Base-by-base conservation (phyloP, 2,329 filamentous ascomycete genomes). In the Talaromyces sp. region DNA sequence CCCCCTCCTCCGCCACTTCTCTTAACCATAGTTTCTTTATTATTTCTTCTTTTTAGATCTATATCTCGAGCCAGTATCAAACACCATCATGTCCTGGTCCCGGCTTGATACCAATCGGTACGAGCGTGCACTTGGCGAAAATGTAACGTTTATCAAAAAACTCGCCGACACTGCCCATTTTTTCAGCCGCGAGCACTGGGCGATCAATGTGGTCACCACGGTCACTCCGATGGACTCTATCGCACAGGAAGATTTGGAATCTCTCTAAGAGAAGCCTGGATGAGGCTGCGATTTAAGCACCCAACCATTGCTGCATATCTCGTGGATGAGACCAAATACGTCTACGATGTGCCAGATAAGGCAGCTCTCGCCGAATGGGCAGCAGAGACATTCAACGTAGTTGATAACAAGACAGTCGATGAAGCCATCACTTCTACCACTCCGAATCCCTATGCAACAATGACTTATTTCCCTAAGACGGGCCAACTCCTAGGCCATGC, bases 131-230 rank as follows among this genome's bases (percentile, higher is more conserved):
- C 43, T 70, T 34, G 69, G 68, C 17, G 65, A 67, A 13, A 68
- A 68, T 49, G 73, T 76, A 68, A 69, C 64, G 4, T 77, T 73
- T 38, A 73, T 74, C 63, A 75, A 74, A 60, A 65, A 75, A 3
- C 29, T 74, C n/a, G 73, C 69, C n/a, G 73, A 75, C 47, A 58
- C 67, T 27, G 71, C 69, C 40, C 67, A 67, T 29, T 62, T 68
- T 4, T 61, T 75, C 10, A 70, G 72, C 31, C 73, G 74, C 51
- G 75, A 77, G 64, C 71, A 76, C 63, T 76, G 76, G 75, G 67
- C 75, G 17, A 67, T 77, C 58, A 72, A 72, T 29, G 68, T 69
- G 3, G 68, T 69, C 1, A 68, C 68, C 49, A 62, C 65, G 49
- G 62, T 75, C 63, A 60, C 56, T 19, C 65, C 68, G 11, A 60